phyloP scores from a whole-genome alignment of 208 protist species.

The Leishmania amazonensis region DNA sequence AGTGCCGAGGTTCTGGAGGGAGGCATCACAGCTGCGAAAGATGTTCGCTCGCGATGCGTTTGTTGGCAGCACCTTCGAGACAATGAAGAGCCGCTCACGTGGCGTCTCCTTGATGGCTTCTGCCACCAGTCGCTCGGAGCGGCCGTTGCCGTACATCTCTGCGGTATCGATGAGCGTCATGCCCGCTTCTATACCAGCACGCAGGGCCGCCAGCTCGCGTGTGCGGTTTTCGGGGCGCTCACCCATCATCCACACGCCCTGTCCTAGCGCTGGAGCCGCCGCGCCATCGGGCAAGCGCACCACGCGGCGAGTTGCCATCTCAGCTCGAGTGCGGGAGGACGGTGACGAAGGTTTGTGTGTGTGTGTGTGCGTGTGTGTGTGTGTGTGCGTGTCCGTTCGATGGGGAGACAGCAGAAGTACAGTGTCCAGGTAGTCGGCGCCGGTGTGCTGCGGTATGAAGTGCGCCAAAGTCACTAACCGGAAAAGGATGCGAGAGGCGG shows the following conservation, averaged over 20 bases:
- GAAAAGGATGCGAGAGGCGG: neutral
- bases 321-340: neutral
- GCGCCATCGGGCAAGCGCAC: slow-evolving; percentile 35
- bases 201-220: slow-evolving; percentile 37
- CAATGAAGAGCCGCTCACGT: slow-evolving; percentile 90
- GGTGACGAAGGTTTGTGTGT: neutral
- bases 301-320: slow-evolving; percentile 9
- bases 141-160: slow-evolving; percentile 59
- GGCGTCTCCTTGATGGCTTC: slow-evolving; percentile 35
- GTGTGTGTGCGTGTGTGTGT: neutral
- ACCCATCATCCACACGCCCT: slow-evolving; percentile 51
- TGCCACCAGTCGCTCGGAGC: slow-evolving; percentile 43
- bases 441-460: neutral
- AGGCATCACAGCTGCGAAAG: slow-evolving; percentile 60
- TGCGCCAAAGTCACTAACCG: neutral
- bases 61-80: slow-evolving; percentile 92
- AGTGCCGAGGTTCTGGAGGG: slow-evolving; percentile 60
- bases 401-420: neutral
- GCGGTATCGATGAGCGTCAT: slow-evolving; percentile 58
- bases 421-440: neutral
- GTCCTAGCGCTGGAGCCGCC: slow-evolving; percentile 39
- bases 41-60: slow-evolving; percentile 80
- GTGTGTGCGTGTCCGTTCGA: neutral
- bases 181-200: slow-evolving; percentile 33
- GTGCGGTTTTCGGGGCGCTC: slow-evolving; percentile 21